Evolutionary conservation across 176 grass and related monocot species (phyloP).

Genomic region (Lolium multiflorum): DNA sequence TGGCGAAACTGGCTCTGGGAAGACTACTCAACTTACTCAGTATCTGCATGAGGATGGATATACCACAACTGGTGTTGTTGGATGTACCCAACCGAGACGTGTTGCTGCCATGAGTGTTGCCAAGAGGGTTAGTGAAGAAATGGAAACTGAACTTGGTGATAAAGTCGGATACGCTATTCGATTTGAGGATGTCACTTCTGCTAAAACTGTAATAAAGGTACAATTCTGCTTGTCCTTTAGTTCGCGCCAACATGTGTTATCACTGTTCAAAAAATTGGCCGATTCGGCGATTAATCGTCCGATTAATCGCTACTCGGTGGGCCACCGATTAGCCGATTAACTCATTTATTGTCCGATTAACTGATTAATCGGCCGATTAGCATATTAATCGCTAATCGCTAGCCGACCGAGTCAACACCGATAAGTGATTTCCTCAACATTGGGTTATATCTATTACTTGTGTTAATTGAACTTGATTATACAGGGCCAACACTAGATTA

Average conservation of each 20-base stretch:
- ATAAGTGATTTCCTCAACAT: no score
- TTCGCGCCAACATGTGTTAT: constrained; percentile 1
- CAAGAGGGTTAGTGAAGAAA: constrained; percentile 95
- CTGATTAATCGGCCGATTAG: no score
- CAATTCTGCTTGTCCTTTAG: constrained; percentile 1
- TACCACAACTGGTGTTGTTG: constrained; percentile 73
- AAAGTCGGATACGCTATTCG: constrained; percentile 97
- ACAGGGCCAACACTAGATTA: constrained; percentile 2
- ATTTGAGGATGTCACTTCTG: constrained; percentile 91
- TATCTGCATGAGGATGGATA: constrained; percentile 98
- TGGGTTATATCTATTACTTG: constrained; percentile 8
- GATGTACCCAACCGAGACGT: constrained; percentile 98
- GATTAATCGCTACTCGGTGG: no score
- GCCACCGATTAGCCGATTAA: no score
- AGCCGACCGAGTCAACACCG: no score
- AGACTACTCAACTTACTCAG: constrained; percentile 97
- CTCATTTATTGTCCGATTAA: no score
- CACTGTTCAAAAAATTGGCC: no score
- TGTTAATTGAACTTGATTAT: constrained; percentile 29
- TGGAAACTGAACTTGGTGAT: constrained; percentile 93
- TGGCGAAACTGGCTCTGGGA: constrained; percentile 99
- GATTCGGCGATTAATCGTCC: no score
- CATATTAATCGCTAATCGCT: no score
- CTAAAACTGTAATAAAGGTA: constrained; percentile 96
- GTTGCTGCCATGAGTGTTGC: constrained; percentile 99